These are phyloP conservation scores for Oldenlandia corymbosa DNA, from an alignment of 257 asterid species.

Conservation along the genomic window DNA sequence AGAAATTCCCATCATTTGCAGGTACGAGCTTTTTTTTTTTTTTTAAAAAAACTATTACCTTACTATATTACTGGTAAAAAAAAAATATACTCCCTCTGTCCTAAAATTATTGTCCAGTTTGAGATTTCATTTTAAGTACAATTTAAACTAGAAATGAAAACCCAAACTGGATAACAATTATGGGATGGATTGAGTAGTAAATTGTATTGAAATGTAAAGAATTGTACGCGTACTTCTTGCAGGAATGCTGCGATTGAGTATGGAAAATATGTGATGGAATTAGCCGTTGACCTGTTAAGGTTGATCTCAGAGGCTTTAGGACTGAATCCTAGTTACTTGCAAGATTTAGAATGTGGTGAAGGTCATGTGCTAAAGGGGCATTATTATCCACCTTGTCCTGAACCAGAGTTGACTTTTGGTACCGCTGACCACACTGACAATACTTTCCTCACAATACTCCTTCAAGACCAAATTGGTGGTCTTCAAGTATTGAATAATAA, in stretches of 20 bases:
- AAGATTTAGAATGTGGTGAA: slow-evolving; percentile 35
- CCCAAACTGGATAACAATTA: too few relatives aligned
- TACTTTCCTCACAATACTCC: slow-evolving; percentile 32
- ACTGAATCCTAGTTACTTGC: slow-evolving; percentile 25
- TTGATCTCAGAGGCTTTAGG: slow-evolving; percentile 40
- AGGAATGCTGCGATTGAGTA: slow-evolving; percentile 29
- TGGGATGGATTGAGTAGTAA: too few relatives aligned
- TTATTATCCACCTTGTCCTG: slow-evolving; percentile 50
- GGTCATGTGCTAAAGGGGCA: slow-evolving; percentile 25
- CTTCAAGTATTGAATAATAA: slow-evolving; percentile 40
- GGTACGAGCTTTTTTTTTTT: too few relatives aligned
- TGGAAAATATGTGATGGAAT: slow-evolving; percentile 21
- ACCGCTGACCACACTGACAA: slow-evolving; percentile 30
- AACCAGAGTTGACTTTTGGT: slow-evolving; percentile 41
- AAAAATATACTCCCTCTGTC: too few relatives aligned
- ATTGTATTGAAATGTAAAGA: too few relatives aligned
- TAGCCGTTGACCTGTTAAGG: slow-evolving; percentile 30
- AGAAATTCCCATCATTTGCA: slow-evolving; percentile 1
- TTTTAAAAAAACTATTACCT: too few relatives aligned
- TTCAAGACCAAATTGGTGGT: slow-evolving; percentile 43
- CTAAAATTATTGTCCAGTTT: too few relatives aligned
- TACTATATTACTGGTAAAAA: too few relatives aligned
- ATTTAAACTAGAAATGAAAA: too few relatives aligned
- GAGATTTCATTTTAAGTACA: too few relatives aligned
- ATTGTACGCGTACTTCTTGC: background rate